A percentile compares a stretch with the other conserved stretches of the same genome.
phyloP scores from a whole-genome alignment of 208 protist species.

The Wallacemonas sp. region DNA sequence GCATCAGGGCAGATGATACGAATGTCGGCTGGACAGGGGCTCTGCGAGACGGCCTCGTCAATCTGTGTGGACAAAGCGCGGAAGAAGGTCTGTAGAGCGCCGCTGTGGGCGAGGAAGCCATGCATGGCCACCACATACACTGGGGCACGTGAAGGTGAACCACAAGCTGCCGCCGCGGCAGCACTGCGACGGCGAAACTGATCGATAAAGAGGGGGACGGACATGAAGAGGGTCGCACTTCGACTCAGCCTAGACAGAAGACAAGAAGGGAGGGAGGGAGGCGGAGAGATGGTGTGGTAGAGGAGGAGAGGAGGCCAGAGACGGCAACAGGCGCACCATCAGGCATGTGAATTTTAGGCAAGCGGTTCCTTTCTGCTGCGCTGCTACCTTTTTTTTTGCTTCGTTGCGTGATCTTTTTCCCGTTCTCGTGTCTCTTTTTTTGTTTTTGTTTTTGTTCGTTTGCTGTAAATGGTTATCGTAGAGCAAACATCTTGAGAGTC shows the following conservation, averaged over 20 bases:
- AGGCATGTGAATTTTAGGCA: too few species aligned
- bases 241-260: neutral
- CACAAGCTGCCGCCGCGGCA: neutral
- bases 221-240: neutral
- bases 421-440: neutral
- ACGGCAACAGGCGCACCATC: too few species aligned
- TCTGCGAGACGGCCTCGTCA: neutral
- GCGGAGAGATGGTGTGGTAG: neutral
- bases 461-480: conserved; percentile 23
- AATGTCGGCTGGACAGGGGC: conserved; percentile 3
- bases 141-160: neutral
- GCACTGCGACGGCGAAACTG: neutral
- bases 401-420: too few species aligned
- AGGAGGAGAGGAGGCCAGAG: neutral
- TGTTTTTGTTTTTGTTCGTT: conserved; percentile 5
- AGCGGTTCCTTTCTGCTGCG: too few species aligned
- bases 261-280: neutral
- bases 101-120: conserved; percentile 64
- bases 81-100: conserved; percentile 45
- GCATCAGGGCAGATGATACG: conserved; percentile 36
- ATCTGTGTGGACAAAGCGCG: conserved; percentile 18
- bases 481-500: conserved; percentile 63
- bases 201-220: conserved; percentile 9
- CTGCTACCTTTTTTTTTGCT: neutral
- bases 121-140: conserved; percentile 57